These are phyloP conservation scores for Pseudocercospora macadamiae DNA, from an alignment of 2,329 filamentous ascomycete species.

Conservation along the genomic window DNA sequence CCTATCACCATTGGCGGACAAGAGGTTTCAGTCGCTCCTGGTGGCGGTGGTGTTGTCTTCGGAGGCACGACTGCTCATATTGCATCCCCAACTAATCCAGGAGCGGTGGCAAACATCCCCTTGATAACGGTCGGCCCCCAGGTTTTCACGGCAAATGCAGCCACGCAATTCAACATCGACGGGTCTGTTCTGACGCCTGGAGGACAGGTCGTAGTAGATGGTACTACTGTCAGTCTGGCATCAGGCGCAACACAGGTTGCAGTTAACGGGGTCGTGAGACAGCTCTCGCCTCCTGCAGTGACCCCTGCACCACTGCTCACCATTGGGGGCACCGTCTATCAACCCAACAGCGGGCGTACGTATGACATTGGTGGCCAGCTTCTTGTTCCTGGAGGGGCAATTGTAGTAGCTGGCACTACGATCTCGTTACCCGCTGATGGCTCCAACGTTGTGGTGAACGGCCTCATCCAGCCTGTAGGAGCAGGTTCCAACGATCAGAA, in stretches of 20 bases:
- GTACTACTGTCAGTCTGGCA: constrained; percentile 46
- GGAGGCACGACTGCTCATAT: constrained; percentile 35
- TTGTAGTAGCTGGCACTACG: constrained; percentile 42
- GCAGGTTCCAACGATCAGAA: constrained; percentile 10
- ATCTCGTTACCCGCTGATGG: constrained; percentile 46
- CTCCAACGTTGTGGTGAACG: constrained; percentile 45
- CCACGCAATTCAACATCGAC: constrained; percentile 49
- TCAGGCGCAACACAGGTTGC: constrained; percentile 45
- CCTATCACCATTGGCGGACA: constrained; percentile 41
- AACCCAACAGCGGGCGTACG: constrained; percentile 38
- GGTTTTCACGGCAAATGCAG: constrained; percentile 48
- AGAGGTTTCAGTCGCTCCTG: constrained; percentile 36
- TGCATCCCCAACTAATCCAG: constrained; percentile 15
- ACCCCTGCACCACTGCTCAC: constrained; percentile 38
- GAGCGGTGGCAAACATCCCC: constrained; percentile 31
- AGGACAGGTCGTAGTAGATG: constrained; percentile 43
- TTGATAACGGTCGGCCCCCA: constrained; percentile 46
- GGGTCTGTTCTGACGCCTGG: constrained; percentile 42
- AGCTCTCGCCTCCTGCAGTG: constrained; percentile 35
- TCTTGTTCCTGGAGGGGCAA: constrained; percentile 40
- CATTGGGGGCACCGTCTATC: constrained; percentile 35
- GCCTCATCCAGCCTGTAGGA: constrained; percentile 20
- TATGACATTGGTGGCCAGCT: constrained; percentile 29
- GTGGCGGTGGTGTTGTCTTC: constrained; percentile 41
- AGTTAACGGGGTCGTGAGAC: constrained; percentile 43